Evolutionary conservation across 768 basidiomycete genomes (phyloP).

Genomic region (Lactarius akahatsu): DNA sequence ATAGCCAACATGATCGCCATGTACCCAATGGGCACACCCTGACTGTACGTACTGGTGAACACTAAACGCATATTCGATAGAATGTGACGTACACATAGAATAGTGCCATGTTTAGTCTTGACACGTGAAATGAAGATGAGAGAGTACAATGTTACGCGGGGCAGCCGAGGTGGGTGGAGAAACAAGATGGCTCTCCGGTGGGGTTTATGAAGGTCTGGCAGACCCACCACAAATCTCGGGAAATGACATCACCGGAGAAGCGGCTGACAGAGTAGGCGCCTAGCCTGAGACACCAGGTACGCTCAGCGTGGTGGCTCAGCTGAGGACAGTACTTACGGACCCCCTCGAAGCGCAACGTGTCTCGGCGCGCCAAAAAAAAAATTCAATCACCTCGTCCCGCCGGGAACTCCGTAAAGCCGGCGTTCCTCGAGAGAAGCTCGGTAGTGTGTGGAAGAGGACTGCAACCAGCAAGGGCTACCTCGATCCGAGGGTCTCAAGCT

Average conservation of each 20-base stretch:
- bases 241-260: constrained; percentile 13
- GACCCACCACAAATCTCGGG: not conserved
- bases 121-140: not conserved
- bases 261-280: not conserved
- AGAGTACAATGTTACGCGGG: not conserved
- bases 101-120: constrained; percentile 31
- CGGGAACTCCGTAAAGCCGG: constrained; percentile 1
- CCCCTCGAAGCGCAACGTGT: not conserved
- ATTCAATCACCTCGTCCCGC: not conserved
- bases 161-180: not conserved
- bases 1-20: constrained; percentile 65
- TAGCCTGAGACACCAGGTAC: not conserved
- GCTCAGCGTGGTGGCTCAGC: not conserved
- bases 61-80: not conserved
- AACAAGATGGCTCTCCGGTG: not conserved
- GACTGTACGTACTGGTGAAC: constrained; percentile 36
- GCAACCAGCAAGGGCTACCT: not conserved
- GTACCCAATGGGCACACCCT: constrained; percentile 60
- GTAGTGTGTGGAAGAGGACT: not conserved
- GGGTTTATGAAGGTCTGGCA: constrained; percentile 8
- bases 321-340: not conserved
- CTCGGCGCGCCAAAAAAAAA: not conserved
- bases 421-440: not conserved
- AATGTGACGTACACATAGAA: constrained; percentile 33
- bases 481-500: not conserved